These are phyloP conservation scores for Hericium rajendrae DNA, from an alignment of 768 basidiomycete genomes.

Conservation along the genomic window DNA sequence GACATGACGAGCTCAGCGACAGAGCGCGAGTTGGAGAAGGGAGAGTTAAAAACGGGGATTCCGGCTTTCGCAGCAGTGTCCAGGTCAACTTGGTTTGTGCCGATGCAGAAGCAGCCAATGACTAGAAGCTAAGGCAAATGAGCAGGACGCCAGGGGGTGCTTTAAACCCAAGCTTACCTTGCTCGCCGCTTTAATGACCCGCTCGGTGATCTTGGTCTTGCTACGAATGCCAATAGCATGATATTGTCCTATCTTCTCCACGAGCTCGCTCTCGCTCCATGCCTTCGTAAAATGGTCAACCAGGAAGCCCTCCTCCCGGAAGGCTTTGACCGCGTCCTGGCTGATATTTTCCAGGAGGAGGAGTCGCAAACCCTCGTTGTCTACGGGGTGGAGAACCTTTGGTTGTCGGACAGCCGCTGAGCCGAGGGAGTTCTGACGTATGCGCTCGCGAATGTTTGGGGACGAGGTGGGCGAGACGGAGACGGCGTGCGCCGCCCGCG, in stretches of 20 bases:
- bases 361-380: constrained; percentile 72
- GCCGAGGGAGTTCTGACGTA: constrained; percentile 15
- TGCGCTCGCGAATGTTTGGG: constrained; percentile 24
- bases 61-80: constrained; percentile 73
- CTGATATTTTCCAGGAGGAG: constrained; percentile 95
- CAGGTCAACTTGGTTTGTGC: constrained; percentile 96
- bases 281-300: constrained; percentile 85
- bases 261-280: constrained; percentile 87
- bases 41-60: constrained; percentile 98
- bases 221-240: constrained; percentile 95
- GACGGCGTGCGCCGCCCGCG: constrained; percentile 30
- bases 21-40: constrained; percentile 97
- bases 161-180: constrained; percentile 43
- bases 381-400: constrained; percentile 71
- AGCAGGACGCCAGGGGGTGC: neutral
- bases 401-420: constrained; percentile 37
- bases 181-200: constrained; percentile 76
- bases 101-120: constrained; percentile 99
- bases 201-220: constrained; percentile 93
- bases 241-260: constrained; percentile 73
- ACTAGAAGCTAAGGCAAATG: constrained; percentile 61
- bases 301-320: constrained; percentile 77
- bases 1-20: constrained; percentile 96
- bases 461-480: constrained; percentile 46
- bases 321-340: constrained; percentile 73